Evolutionary conservation across 1,139 yeast species (phyloP).

Genomic region (Yamadazyma buinensis): DNA sequence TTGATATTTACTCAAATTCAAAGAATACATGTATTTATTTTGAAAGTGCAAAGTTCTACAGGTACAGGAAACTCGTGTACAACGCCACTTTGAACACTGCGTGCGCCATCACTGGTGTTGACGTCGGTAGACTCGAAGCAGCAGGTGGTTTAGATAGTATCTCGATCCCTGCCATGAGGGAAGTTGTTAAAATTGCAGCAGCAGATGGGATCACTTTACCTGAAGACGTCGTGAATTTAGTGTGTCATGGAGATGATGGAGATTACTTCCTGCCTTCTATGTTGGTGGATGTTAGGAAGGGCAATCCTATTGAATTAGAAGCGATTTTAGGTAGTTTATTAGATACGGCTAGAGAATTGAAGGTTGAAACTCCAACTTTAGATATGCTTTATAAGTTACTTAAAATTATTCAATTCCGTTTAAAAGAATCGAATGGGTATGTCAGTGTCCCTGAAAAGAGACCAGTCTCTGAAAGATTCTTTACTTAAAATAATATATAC

Average conservation of each 20-base stretch:
- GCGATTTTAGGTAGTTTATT: slow-evolving; percentile 24
- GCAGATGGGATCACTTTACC: slow-evolving; percentile 41
- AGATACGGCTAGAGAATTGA: slow-evolving; percentile 8
- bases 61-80: slow-evolving; percentile 54
- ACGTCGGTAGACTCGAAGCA: slow-evolving; percentile 22
- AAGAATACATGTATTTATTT: slow-evolving; percentile 35
- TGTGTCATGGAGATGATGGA: slow-evolving; percentile 53
- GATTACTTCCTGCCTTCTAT: slow-evolving; percentile 40
- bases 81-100: slow-evolving; percentile 34
- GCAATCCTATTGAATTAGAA: slow-evolving; percentile 29
- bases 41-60: slow-evolving; percentile 43
- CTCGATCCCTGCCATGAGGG: slow-evolving; percentile 59
- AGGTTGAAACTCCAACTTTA: slow-evolving; percentile 19
- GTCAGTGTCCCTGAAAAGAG: slow-evolving; percentile 9
- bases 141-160: slow-evolving; percentile 15
- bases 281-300: slow-evolving; percentile 29
- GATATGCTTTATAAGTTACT: slow-evolving; percentile 32
- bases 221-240: slow-evolving; percentile 4
- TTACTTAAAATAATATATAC: too few relatives aligned
- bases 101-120: slow-evolving; percentile 28
- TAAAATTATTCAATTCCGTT: slow-evolving; percentile 31
- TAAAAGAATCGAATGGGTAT: slow-evolving; percentile 11
- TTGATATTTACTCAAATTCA: slow-evolving; percentile 44
- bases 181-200: slow-evolving; percentile 56
- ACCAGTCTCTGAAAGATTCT: slow-evolving; percentile 10